Evolutionary conservation across 164 flowering plant species (phyloP).

Genomic region (Magnolia changhungtana): DNA sequence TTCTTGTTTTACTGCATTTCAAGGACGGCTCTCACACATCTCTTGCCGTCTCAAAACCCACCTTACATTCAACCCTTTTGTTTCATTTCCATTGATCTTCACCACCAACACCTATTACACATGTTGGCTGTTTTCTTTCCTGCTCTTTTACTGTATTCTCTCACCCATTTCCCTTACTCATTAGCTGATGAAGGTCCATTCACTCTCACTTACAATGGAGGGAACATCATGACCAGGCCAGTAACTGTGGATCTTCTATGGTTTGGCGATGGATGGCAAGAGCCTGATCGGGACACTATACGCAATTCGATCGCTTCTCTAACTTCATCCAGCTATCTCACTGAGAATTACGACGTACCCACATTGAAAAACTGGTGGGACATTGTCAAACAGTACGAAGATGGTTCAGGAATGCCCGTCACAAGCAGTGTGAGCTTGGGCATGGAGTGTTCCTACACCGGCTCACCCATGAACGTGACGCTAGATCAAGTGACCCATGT

Average conservation of each 20-base stretch:
- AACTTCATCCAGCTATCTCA: no score
- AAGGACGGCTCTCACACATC: not conserved
- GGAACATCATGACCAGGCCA: constrained; percentile 16
- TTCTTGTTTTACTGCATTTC: constrained; percentile 5
- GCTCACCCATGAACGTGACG: constrained; percentile 6
- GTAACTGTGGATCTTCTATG: constrained; percentile 13
- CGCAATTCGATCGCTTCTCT: no score
- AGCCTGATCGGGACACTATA: no score
- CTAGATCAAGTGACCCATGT: constrained; percentile 5
- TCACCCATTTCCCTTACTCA: not conserved
- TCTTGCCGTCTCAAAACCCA: not conserved
- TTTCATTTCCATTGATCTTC: no score
- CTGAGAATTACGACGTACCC: no score
- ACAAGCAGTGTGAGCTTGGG: no score
- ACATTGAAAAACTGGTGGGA: no score
- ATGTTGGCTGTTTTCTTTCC: not conserved
- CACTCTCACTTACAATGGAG: constrained; percentile 14
- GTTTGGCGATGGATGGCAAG: constrained; percentile 3
- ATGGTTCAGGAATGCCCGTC: no score
- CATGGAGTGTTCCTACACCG: constrained; percentile 12
- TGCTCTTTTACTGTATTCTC: constrained; percentile 9
- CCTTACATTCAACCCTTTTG: no score
- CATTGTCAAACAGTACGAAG: no score
- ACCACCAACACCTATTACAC: no score
- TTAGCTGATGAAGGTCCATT: constrained; percentile 9